A percentile compares a stretch with the other conserved stretches of the same genome.
These are phyloP conservation scores for Rubus parviflorus DNA, from an alignment of 306 rosid species.

Conservation along the genomic window DNA sequence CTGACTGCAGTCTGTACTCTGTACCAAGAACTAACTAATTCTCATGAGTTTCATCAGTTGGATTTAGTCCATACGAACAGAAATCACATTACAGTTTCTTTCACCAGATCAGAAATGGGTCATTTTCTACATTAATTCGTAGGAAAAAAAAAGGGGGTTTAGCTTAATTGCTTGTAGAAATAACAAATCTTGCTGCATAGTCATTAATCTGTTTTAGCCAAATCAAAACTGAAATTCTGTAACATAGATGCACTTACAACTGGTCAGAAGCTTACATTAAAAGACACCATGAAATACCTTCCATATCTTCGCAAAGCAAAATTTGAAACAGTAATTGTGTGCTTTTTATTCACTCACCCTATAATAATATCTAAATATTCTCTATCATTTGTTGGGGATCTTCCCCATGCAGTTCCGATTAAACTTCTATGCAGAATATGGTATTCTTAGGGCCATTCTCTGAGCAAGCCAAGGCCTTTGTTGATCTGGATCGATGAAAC, in stretches of 20 bases:
- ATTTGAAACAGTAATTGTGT: constrained; percentile 14
- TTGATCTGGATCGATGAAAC: constrained; percentile 66
- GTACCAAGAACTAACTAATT: neutral
- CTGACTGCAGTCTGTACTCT: neutral
- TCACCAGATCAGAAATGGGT: neutral
- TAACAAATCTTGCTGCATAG: neutral
- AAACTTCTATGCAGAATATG: constrained; percentile 60
- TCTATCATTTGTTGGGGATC: constrained; percentile 10
- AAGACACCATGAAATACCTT: neutral
- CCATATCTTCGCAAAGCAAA: constrained; percentile 14
- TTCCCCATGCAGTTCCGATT: constrained; percentile 7
- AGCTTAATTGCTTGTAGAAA: no score
- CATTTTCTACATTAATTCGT: no score
- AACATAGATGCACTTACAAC: neutral
- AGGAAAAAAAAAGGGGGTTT: neutral
- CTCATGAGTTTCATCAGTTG: neutral
- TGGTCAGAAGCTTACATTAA: constrained; percentile 15
- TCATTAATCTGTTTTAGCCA: neutral
- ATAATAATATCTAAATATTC: constrained; percentile 6
- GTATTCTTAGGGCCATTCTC: constrained; percentile 70
- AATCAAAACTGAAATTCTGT: neutral
- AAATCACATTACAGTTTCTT: neutral
- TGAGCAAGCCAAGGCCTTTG: constrained; percentile 82
- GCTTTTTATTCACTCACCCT: neutral
- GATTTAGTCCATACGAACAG: neutral